Percentiles rank a stretch among this genome's conserved stretches.
Conservation (phyloP, 129 eudicot genomes). For the Ambrosia artemisiifolia region DNA sequence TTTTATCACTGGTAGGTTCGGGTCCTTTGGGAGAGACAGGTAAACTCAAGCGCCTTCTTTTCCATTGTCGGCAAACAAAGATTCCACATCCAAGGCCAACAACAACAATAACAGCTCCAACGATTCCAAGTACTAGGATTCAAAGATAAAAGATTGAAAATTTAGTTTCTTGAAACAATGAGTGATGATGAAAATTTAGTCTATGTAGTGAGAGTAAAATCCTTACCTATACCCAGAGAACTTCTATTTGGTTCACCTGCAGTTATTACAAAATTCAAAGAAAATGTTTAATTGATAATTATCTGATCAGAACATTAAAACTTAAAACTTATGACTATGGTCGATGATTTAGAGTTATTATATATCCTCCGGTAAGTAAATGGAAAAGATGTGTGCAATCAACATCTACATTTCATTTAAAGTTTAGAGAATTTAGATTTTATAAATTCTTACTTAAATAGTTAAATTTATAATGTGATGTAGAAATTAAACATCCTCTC, state of each 20-base stretch:
- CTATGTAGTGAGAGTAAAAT: neutral
- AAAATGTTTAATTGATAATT: neutral
- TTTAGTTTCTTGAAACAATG: neutral
- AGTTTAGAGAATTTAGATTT: no score
- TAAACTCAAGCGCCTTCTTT: neutral
- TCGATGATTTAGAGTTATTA: neutral
- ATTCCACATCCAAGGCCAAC: neutral
- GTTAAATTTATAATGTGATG: neutral
- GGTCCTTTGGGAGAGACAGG: neutral
- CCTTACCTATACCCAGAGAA: neutral
- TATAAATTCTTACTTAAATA: no score
- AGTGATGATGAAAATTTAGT: neutral
- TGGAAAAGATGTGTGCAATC: no score
- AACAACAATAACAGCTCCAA: neutral
- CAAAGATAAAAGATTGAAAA: neutral
- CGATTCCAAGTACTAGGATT: neutral
- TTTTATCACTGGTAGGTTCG: neutral
- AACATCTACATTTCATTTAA: no score
- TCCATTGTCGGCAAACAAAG: neutral
- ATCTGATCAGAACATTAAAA: neutral
- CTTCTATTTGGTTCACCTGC: neutral
- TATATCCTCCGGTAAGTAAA: neutral
- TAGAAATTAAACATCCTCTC: no score
- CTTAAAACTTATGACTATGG: neutral
- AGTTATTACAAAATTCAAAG: neutral